These are phyloP conservation scores for Neolentinus lepideus DNA, from an alignment of 1,284 basidiomycete species.

Conservation along the genomic window DNA sequence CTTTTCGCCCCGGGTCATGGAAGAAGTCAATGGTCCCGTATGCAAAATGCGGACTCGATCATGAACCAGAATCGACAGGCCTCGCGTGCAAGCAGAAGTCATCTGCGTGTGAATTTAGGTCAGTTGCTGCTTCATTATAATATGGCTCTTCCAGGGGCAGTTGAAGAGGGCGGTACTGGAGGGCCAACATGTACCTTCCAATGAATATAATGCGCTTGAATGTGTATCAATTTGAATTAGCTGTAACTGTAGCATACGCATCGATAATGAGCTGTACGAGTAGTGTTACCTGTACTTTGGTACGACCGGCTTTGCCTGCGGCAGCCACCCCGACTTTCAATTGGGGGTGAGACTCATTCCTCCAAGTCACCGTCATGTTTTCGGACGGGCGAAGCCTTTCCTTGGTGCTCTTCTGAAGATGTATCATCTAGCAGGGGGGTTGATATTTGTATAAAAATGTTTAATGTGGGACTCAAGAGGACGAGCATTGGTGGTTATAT, in stretches of 20 bases:
- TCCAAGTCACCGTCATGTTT: background rate
- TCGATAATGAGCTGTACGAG: background rate
- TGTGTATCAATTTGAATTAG: background rate
- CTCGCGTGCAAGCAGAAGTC: background rate
- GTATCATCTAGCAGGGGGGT: background rate
- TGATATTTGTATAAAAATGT: background rate
- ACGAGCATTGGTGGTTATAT: background rate
- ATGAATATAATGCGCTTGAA: conserved; percentile 6
- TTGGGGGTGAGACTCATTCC: background rate
- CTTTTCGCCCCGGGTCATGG: conserved; percentile 61
- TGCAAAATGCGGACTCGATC: conserved; percentile 44
- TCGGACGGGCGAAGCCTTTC: background rate
- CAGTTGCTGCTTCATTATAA: conserved; percentile 28
- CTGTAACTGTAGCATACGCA: background rate
- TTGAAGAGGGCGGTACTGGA: conserved; percentile 7
- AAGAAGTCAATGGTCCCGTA: conserved; percentile 43
- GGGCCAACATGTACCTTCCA: conserved; percentile 16
- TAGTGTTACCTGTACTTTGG: background rate
- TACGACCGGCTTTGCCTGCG: background rate
- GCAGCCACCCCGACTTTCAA: background rate
- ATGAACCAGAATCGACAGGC: conserved; percentile 37
- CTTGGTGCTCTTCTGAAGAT: background rate
- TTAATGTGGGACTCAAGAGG: background rate
- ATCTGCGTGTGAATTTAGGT: conserved; percentile 22
- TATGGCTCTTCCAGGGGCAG: conserved; percentile 18